Evolutionary conservation across 1,284 basidiomycete species (phyloP).

Genomic region (Ceratobasidium papillatum): DNA sequence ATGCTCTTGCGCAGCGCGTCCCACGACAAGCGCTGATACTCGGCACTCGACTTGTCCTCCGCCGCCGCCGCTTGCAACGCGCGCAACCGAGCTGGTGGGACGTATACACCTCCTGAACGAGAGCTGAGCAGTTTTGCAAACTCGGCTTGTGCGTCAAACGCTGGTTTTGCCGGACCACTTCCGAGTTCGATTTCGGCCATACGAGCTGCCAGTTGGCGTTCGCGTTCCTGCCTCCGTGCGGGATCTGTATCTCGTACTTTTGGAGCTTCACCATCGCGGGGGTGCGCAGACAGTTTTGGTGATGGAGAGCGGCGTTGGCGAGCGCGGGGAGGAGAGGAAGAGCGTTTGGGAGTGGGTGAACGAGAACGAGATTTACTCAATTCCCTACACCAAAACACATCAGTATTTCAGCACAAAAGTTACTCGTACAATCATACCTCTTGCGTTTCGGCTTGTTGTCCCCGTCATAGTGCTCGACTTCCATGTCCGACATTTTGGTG

Average conservation of each 20-base stretch:
- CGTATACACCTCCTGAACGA: constrained; percentile 92
- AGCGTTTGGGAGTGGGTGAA: constrained; percentile 29
- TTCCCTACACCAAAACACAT: constrained; percentile 8
- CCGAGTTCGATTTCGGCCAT: constrained; percentile 78
- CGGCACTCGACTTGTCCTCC: constrained; percentile 86
- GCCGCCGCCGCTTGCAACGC: constrained; percentile 85
- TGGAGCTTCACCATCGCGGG: constrained; percentile 57
- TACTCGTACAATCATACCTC: background rate
- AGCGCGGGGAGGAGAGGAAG: constrained; percentile 63
- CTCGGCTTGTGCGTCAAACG: constrained; percentile 65
- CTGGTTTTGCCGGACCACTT: constrained; percentile 60
- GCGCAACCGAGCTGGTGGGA: constrained; percentile 91
- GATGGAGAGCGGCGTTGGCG: constrained; percentile 57
- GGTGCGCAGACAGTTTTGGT: constrained; percentile 30
- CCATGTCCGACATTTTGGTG: constrained; percentile 38
- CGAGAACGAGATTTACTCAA: constrained; percentile 36
- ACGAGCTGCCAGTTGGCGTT: constrained; percentile 76
- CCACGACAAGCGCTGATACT: constrained; percentile 97
- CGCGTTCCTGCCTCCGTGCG: constrained; percentile 74
- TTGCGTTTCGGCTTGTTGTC: constrained; percentile 34
- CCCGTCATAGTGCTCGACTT: constrained; percentile 33
- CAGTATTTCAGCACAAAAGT: background rate
- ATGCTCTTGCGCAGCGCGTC: constrained; percentile 97
- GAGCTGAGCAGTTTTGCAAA: constrained; percentile 46
- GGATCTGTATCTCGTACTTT: constrained; percentile 81